These are phyloP conservation scores for Candida verbasci DNA, from an alignment of 805 yeast genomes.

Conservation along the genomic window DNA sequence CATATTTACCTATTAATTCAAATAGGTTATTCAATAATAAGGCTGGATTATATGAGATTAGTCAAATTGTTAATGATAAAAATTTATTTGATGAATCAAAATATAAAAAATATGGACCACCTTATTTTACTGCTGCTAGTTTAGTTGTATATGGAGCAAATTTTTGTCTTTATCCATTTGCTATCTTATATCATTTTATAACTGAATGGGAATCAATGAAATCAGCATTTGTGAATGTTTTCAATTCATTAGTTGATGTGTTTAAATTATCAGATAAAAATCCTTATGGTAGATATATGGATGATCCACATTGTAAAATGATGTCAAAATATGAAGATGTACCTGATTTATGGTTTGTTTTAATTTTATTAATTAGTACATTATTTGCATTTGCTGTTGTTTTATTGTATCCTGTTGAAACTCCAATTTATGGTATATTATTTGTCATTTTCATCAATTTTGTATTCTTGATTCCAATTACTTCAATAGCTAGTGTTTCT, in stretches of 20 bases:
- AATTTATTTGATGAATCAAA: slow-evolving; percentile 42
- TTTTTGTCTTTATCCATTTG: slow-evolving; percentile 54
- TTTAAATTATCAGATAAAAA: slow-evolving; percentile 14
- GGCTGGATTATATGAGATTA: slow-evolving; percentile 45
- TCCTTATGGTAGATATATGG: slow-evolving; percentile 18
- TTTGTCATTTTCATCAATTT: slow-evolving; percentile 53
- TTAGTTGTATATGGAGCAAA: slow-evolving; percentile 54
- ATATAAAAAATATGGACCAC: slow-evolving; percentile 57
- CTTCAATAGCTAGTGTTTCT: slow-evolving; percentile 59
- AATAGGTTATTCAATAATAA: slow-evolving; percentile 49
- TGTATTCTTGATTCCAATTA: slow-evolving; percentile 56
- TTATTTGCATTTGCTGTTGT: slow-evolving; percentile 42
- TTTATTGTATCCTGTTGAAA: slow-evolving; percentile 45
- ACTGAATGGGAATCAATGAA: slow-evolving; percentile 43
- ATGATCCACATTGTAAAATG: slow-evolving; percentile 55
- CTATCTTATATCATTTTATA: slow-evolving; percentile 44
- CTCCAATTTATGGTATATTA: slow-evolving; percentile 62
- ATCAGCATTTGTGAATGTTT: slow-evolving; percentile 32
- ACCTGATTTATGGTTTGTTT: slow-evolving; percentile 68
- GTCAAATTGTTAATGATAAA: slow-evolving; percentile 39
- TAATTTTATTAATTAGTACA: slow-evolving; percentile 43
- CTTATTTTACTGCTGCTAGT: slow-evolving; percentile 62
- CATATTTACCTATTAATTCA: slow-evolving; percentile 49
- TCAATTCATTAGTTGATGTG: slow-evolving; percentile 23
- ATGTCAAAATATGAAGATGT: slow-evolving; percentile 61